Conservation (phyloP, 352 stramenopile species). For the Phytophthora pistaciae region DNA sequence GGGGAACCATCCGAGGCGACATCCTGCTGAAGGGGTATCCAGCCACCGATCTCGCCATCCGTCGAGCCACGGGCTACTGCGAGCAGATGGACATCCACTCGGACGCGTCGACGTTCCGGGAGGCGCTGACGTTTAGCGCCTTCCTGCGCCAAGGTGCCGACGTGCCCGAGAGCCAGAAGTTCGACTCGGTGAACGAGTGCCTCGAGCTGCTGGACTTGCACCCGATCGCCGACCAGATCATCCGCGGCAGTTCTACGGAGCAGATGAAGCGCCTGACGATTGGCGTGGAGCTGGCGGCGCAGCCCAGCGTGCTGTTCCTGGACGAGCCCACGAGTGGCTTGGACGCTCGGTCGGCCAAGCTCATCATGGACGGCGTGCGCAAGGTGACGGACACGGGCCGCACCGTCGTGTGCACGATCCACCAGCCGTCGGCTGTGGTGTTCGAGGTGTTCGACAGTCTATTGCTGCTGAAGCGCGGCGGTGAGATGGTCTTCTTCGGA, state of each 20-base stretch:
- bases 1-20: slow-evolving; percentile 49
- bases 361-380: slow-evolving; percentile 86
- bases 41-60: slow-evolving; percentile 33
- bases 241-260: slow-evolving; percentile 47
- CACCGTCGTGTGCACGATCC: slow-evolving; percentile 93
- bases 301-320: slow-evolving; percentile 83
- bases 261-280: slow-evolving; percentile 61
- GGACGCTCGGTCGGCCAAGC: slow-evolving; percentile 77
- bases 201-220: slow-evolving; percentile 37
- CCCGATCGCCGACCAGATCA: slow-evolving; percentile 42
- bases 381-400: slow-evolving; percentile 81
- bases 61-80: slow-evolving; percentile 43
- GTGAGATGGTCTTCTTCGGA: slow-evolving; percentile 63
- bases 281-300: slow-evolving; percentile 76
- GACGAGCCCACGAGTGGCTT: slow-evolving; percentile 83
- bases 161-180: slow-evolving; percentile 36
- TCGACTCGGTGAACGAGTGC: slow-evolving; percentile 40
- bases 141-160: slow-evolving; percentile 59
- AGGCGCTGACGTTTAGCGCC: slow-evolving; percentile 89
- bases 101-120: slow-evolving; percentile 86
- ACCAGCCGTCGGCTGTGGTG: slow-evolving; percentile 79
- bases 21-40: slow-evolving; percentile 85
- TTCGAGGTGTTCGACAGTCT: slow-evolving; percentile 78
- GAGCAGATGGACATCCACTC: slow-evolving; percentile 89
- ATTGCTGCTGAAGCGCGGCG: slow-evolving; percentile 69